Conservation (phyloP, 176 grass and related monocot genomes). For the Triticum dicoccoides region DNA sequence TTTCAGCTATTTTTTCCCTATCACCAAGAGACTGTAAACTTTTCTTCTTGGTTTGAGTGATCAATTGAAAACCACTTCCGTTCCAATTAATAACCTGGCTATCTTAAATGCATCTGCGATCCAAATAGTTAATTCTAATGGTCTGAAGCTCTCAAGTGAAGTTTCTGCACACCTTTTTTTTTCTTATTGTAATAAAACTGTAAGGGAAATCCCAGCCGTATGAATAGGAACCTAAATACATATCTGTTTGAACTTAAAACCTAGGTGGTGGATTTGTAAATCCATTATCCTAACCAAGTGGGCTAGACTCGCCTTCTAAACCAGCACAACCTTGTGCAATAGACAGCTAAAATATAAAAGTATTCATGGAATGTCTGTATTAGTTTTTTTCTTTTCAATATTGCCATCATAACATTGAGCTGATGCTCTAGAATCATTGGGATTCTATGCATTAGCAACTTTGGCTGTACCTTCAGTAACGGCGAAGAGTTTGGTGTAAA, state of each 20-base stretch:
- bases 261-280: not conserved
- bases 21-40: not conserved
- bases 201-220: not conserved
- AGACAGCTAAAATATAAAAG: not conserved
- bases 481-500: constrained; percentile 21
- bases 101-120: constrained; percentile 4
- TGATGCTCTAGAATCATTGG: constrained; percentile 23
- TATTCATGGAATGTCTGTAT: not conserved
- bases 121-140: constrained; percentile 10
- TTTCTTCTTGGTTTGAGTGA: not conserved
- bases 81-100: constrained; percentile 12
- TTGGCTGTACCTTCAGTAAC: constrained; percentile 18
- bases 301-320: not conserved
- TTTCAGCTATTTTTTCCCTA: constrained; percentile 26
- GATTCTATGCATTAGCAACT: constrained; percentile 1
- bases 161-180: not conserved
- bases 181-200: not conserved
- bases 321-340: constrained; percentile 9
- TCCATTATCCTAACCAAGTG: not conserved
- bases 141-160: constrained; percentile 25
- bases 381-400: not conserved
- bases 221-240: not conserved
- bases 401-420: constrained; percentile 6
- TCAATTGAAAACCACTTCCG: constrained; percentile 3
- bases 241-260: not conserved